These are phyloP conservation scores for Trypanosoma scelopori DNA, from an alignment of 208 protist genomes.

Conservation along the genomic window DNA sequence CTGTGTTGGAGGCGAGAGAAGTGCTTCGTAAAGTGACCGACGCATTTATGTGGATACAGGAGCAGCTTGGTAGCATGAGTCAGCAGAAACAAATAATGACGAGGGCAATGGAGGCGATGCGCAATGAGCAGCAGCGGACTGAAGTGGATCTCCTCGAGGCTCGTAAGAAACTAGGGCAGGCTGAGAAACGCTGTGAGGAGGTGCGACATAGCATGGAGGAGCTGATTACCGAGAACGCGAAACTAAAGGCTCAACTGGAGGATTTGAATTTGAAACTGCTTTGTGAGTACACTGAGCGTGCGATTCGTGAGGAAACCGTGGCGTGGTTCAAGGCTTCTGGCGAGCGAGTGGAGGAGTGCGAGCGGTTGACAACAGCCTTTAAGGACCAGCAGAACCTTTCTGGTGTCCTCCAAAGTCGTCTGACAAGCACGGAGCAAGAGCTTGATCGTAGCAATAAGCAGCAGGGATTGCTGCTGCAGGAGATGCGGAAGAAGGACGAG, in stretches of 20 bases:
- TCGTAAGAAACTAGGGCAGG: constrained; percentile 18
- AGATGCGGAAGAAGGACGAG: constrained; percentile 35
- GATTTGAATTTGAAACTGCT: constrained; percentile 42
- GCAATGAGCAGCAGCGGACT: constrained; percentile 26
- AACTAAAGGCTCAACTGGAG: constrained; percentile 20
- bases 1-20: constrained; percentile 22
- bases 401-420: constrained; percentile 39
- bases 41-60: constrained; percentile 29
- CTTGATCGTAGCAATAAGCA: constrained; percentile 37
- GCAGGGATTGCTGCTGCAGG: constrained; percentile 24
- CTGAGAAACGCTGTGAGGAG: constrained; percentile 12
- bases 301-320: constrained; percentile 43
- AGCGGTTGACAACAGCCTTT: constrained; percentile 37
- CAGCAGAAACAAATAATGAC: constrained; percentile 21
- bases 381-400: constrained; percentile 40
- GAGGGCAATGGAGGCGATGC: constrained; percentile 21
- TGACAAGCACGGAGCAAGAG: constrained; percentile 45
- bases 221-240: constrained; percentile 12
- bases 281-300: constrained; percentile 33
- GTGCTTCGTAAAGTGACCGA: constrained; percentile 23
- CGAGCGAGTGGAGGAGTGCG: constrained; percentile 35
- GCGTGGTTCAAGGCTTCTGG: constrained; percentile 33
- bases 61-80: constrained; percentile 19
- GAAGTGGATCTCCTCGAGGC: constrained; percentile 28
- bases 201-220: not conserved